These are phyloP conservation scores for Pyrus hybrid DNA, from an alignment of 331 rosid genomes.

Conservation along the genomic window DNA sequence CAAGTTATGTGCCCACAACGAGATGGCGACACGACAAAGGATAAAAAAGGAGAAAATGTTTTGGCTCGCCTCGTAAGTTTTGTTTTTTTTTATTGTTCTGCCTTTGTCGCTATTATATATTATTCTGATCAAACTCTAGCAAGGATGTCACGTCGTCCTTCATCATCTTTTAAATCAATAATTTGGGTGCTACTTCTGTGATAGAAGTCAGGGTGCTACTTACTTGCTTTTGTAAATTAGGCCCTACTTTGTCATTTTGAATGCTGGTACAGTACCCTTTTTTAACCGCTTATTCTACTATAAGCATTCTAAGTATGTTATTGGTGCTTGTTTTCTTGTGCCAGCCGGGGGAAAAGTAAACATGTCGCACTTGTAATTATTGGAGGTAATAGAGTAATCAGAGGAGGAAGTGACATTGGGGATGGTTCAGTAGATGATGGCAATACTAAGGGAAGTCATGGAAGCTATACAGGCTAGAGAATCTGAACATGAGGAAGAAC, in stretches of 20 bases:
- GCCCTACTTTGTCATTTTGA: background rate
- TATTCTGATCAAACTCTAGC: background rate
- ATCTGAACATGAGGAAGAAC: slow-evolving; percentile 45
- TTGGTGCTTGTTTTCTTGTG: no score
- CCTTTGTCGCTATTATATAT: background rate
- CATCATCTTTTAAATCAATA: background rate
- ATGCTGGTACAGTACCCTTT: background rate
- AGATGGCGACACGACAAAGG: no score
- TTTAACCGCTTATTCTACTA: no score
- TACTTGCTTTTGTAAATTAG: background rate
- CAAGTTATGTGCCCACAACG: no score
- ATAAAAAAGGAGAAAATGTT: no score
- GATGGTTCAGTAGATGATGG: slow-evolving; percentile 55
- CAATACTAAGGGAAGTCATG: slow-evolving; percentile 34
- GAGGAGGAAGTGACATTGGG: slow-evolving; percentile 73
- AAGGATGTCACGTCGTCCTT: background rate
- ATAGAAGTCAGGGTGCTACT: background rate
- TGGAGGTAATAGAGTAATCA: slow-evolving; percentile 73
- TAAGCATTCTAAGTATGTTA: slow-evolving; percentile 5
- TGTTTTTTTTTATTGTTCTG: no score
- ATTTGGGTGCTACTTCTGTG: background rate
- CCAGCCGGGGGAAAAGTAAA: slow-evolving; percentile 81
- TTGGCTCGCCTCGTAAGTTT: no score
- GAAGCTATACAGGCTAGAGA: slow-evolving; percentile 35
- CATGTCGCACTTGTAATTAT: slow-evolving; percentile 67